Base-by-base conservation (phyloP, 2,329 filamentous ascomycete species). In the Peltaster fructicola region DNA sequence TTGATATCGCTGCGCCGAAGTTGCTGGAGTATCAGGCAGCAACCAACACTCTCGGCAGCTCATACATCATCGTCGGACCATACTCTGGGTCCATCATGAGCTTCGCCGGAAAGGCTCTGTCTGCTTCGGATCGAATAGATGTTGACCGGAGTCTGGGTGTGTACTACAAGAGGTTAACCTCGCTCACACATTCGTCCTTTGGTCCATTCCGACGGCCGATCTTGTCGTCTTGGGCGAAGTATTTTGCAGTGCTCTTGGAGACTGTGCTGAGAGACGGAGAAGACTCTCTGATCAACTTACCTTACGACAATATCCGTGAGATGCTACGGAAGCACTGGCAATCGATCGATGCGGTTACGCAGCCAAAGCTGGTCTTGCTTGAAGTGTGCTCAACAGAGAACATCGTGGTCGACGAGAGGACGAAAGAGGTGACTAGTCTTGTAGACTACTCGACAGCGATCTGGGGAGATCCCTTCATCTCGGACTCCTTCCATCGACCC, bases 401-500 rank as follows among this genome's bases (percentile, higher is more conserved):
- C 28, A 52, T 68, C 4, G 44, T 68, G 7, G 37, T 70, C 15
- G 53, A 69, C 30, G 52, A 56, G 16, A 41, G 44, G 7, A 59
- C 53, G 1, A 59, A 55, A 31, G 45, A 53, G 19, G 35, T 69
- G 6, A 54, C 53, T 1, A 65, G 63, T 2, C 36, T 69, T 7
- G 41, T 63, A 8, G 64, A 64, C 28, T 63, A 63, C 30, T 58
- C 61, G 6, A 58, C 54, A 25, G 57, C 59, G 8, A 39, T 68
- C 3, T 69, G 64, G 63, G 65, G 65, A 2, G 65, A 70, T 41
- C 46, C 59, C 7, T 50, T 61, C 31, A 57, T 69, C 53, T 58
- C 54, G 6, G 59, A 61, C 27, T 54, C 61, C 13, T 62, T 62
- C 26, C 53, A 37, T 19, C 34, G 45, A 21, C 50, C 51, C 5